Base-by-base conservation (phyloP, 2,329 filamentous ascomycete genomes). In the Podosphaera fusca region DNA sequence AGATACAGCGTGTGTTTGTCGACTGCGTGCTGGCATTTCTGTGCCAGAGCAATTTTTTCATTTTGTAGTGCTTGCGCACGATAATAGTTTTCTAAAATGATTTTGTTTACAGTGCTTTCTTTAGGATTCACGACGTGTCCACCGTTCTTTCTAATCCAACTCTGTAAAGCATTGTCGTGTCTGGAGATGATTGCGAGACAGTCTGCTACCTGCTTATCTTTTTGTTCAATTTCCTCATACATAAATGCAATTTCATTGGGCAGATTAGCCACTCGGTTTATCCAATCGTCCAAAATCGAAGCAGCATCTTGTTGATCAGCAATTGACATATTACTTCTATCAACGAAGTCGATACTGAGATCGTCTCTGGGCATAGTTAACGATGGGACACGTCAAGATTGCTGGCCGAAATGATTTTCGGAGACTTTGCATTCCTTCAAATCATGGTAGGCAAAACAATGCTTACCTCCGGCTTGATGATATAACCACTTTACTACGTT, bases 231-330 rank as follows among this genome's bases (percentile, higher is more conserved):
- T 70, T 92, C 86, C 66, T 89, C 85, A 65, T 89, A 83, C 60
- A 90, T 76, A 71, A 89, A 88, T 29, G 82, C 81, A 59, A 92
- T 81, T 70, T 92, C 86, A 61, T 86, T 84, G 60, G 85, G 85
- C 34, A 90, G 75, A 65, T 92, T 92, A 64, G 84, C 81, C 29
- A 84, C 83, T 70, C 73, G 75, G 67, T 82, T 80, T 67, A 83
- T 79, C 74, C 84, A 89, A 68, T 88, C 84, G 68, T 90, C 85
- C 63, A 89, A 78, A 65, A 88, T 81, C 61, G 83, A 74, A 57
- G 82, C 75, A 58, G 79, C 77, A 64, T 83, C 80, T 68, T 80
- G 74, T 59, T 75, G 72, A 67, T 82, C 80, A 66, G 67, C 64
- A 66, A 73, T 75, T 66, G 78, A 77, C 78, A 81, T 81, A 72